phyloP scores from a whole-genome alignment of 2,329 filamentous ascomycete species.

The Pseudogymnoascus destructans region DNA sequence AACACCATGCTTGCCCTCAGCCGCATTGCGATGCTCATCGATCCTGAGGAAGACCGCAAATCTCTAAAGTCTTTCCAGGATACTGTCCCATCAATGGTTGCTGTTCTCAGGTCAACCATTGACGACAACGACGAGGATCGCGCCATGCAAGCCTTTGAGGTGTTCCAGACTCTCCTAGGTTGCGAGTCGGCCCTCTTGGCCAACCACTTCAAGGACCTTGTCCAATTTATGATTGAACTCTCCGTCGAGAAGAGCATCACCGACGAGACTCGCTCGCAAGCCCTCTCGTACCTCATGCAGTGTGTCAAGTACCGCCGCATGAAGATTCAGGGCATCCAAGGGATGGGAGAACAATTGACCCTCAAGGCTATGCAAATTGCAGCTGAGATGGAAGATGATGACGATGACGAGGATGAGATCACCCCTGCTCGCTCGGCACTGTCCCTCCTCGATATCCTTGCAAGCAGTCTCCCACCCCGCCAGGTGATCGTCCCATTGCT shows the following conservation, averaged over 20 bases:
- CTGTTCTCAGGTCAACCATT: conserved; percentile 74
- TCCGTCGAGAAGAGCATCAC: conserved; percentile 62
- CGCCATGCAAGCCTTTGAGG: conserved; percentile 82
- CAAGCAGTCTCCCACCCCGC: conserved; percentile 76
- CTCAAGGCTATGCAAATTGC: conserved; percentile 79
- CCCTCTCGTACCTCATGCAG: conserved; percentile 87
- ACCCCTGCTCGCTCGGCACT: conserved; percentile 78
- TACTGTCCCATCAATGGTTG: conserved; percentile 77
- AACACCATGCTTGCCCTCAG: conserved; percentile 89
- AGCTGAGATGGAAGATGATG: conserved; percentile 71
- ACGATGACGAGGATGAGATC: conserved; percentile 69
- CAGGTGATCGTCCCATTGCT: conserved; percentile 90
- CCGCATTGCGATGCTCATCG: conserved; percentile 73
- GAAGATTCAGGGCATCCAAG: conserved; percentile 82
- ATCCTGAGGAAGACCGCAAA: conserved; percentile 70
- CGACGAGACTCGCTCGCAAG: conserved; percentile 78
- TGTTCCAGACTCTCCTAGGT: conserved; percentile 88
- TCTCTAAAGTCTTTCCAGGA: conserved; percentile 63
- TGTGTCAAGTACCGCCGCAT: conserved; percentile 83
- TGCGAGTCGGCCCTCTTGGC: conserved; percentile 78
- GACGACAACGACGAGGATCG: conserved; percentile 72
- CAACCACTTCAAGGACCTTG: conserved; percentile 75
- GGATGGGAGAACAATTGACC: conserved; percentile 75
- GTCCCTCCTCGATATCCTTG: conserved; percentile 76
- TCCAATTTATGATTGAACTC: conserved; percentile 88